phyloP scores from a whole-genome alignment of 345 rosid species.

The Euphorbia peplus region DNA sequence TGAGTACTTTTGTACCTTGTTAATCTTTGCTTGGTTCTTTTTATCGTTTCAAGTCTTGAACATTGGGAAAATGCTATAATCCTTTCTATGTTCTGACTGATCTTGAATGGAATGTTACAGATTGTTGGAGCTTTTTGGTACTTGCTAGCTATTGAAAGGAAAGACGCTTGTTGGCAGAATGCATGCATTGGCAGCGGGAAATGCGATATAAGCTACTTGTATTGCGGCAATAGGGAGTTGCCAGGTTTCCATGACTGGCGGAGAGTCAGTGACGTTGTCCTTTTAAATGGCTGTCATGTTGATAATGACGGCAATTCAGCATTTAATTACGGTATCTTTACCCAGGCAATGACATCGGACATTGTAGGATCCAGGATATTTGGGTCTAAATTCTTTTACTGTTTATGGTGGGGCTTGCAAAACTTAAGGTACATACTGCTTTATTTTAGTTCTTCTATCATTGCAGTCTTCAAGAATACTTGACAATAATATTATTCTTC shows the following conservation, averaged over 20 bases:
- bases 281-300: constrained; percentile 39
- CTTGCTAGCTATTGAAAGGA: constrained; percentile 72
- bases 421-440: constrained; percentile 56
- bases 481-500: not conserved
- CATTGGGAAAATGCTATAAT: not conserved
- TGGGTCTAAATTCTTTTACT: constrained; percentile 62
- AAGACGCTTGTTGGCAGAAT: constrained; percentile 61
- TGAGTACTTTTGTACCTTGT: constrained; percentile 33
- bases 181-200: constrained; percentile 47
- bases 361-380: constrained; percentile 49
- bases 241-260: constrained; percentile 53
- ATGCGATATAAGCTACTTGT: constrained; percentile 49
- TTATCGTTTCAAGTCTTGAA: not conserved
- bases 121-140: constrained; percentile 84
- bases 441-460: not conserved
- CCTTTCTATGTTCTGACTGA: not conserved
- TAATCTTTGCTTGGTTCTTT: not conserved
- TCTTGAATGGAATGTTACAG: constrained; percentile 33
- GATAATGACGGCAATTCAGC: constrained; percentile 24
- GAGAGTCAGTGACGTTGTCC: constrained; percentile 37
- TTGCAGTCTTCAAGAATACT: not conserved
- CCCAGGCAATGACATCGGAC: constrained; percentile 58
- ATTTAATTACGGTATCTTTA: constrained; percentile 71
- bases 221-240: constrained; percentile 56
- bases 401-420: constrained; percentile 95